Evolutionary conservation across 352 stramenopile species (phyloP).

Genomic region (Globisporangium lucens): DNA sequence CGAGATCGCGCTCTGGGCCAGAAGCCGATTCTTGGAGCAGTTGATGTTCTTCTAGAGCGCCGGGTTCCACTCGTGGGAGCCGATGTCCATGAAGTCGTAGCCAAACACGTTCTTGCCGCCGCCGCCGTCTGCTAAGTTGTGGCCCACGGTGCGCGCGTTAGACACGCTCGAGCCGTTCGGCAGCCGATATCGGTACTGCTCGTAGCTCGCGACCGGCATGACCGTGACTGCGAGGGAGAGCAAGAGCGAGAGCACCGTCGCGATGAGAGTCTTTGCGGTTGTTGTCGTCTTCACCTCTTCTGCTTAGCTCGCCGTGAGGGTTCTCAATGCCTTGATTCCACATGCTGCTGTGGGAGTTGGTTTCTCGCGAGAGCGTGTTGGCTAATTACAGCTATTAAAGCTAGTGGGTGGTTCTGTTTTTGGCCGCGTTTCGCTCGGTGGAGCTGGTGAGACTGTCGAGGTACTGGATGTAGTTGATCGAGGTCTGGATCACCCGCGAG

Average conservation of each 20-base stretch:
- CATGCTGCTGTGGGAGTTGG: neutral
- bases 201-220: neutral
- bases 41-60: too few species aligned
- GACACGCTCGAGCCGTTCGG: conserved; percentile 7
- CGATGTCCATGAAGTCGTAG: neutral
- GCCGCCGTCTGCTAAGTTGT: conserved; percentile 2
- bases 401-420: neutral
- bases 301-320: neutral
- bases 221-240: neutral
- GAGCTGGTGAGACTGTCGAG: conserved; percentile 26
- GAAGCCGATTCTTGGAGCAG: too few species aligned
- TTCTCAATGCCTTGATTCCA: neutral
- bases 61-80: neutral
- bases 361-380: neutral
- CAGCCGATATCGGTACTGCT: conserved; percentile 10
- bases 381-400: conserved; percentile 5
- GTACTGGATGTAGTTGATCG: conserved; percentile 46
- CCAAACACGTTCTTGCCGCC: conserved; percentile 1
- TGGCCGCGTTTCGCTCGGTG: neutral
- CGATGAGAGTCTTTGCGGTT: neutral
- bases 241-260: neutral
- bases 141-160: conserved; percentile 3
- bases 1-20: too few species aligned
- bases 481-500: conserved; percentile 28
- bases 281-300: neutral